phyloP scores from a whole-genome alignment of 1,139 yeast species.

The Groenewaldozyma auringiensis region DNA sequence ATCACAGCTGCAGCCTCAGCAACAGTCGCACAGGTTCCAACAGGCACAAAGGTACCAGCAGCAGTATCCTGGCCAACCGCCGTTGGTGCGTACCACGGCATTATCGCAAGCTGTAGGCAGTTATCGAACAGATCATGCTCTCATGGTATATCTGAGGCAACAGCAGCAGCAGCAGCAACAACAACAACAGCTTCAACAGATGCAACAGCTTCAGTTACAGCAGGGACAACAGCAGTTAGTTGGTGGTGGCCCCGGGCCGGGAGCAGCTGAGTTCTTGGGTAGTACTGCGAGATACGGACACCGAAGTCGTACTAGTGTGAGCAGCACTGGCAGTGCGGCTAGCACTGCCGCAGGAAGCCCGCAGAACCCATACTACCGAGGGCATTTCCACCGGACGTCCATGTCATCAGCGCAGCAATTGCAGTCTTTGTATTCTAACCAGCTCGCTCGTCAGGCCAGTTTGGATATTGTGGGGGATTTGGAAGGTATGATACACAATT shows the following conservation, averaged over 20 bases:
- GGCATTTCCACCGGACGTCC: neutral
- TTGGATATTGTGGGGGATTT: slow-evolving; percentile 32
- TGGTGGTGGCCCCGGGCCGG: too few species aligned
- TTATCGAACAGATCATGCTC: slow-evolving; percentile 18
- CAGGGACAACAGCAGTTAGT: too few species aligned
- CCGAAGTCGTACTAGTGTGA: neutral
- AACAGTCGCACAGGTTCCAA: slow-evolving; percentile 9
- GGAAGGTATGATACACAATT: slow-evolving; percentile 28
- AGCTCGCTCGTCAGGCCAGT: slow-evolving; percentile 19
- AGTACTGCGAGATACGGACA: neutral
- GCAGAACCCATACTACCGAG: neutral
- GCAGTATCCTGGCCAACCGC: slow-evolving; percentile 15
- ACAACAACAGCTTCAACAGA: too few species aligned
- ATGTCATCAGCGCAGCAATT: neutral
- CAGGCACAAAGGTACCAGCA: neutral
- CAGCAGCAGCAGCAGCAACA: too few species aligned
- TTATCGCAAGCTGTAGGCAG: slow-evolving; percentile 23
- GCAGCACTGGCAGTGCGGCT: neutral
- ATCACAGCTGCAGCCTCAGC: slow-evolving; percentile 2
- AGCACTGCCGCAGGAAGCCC: neutral
- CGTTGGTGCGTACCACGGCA: slow-evolving; percentile 26
- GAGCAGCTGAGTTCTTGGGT: neutral
- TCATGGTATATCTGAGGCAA: slow-evolving; percentile 5
- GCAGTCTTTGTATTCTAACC: neutral
- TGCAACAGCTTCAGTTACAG: too few species aligned